phyloP scores from a whole-genome alignment of 1,284 basidiomycete species.

The Malassezia pachydermatis region DNA sequence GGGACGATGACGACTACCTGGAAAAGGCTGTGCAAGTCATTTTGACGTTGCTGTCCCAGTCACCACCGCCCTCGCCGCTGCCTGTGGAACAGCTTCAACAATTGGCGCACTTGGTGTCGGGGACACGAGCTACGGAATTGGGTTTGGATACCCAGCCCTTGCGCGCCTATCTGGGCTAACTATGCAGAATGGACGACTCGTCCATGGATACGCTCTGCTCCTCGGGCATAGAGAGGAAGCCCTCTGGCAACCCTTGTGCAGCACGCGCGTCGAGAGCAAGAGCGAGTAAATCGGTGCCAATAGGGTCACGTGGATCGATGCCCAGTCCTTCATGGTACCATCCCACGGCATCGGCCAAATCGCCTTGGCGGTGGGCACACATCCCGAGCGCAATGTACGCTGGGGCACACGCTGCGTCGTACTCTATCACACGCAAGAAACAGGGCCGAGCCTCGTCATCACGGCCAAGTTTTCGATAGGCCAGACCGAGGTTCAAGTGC shows the following conservation, averaged over 20 bases:
- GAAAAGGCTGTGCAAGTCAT: slow-evolving; percentile 65
- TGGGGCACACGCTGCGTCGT: slow-evolving; percentile 31
- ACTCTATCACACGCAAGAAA: slow-evolving; percentile 28
- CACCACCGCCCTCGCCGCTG: slow-evolving; percentile 2
- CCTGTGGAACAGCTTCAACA: neutral
- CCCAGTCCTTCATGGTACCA: slow-evolving; percentile 32
- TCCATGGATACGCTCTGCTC: neutral
- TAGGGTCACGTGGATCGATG: slow-evolving; percentile 15
- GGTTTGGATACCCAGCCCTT: slow-evolving; percentile 3
- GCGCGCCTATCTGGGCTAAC: neutral
- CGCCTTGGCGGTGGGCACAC: slow-evolving; percentile 28
- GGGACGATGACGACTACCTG: slow-evolving; percentile 59
- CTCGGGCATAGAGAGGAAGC: neutral
- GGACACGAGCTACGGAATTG: slow-evolving; percentile 4
- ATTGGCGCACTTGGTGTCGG: slow-evolving; percentile 2
- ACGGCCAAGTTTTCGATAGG: slow-evolving; percentile 18
- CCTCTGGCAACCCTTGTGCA: slow-evolving; percentile 8
- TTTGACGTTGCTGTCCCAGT: slow-evolving; percentile 28
- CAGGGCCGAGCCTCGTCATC: slow-evolving; percentile 22
- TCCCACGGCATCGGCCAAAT: slow-evolving; percentile 31
- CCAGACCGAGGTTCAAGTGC: slow-evolving; percentile 54
- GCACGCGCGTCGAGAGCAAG: slow-evolving; percentile 15
- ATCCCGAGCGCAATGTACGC: slow-evolving; percentile 38
- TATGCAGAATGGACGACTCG: neutral
- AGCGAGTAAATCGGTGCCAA: slow-evolving; percentile 13